These are phyloP conservation scores for Cercophora samala DNA, from an alignment of 495 filamentous ascomycete genomes.

Conservation along the genomic window DNA sequence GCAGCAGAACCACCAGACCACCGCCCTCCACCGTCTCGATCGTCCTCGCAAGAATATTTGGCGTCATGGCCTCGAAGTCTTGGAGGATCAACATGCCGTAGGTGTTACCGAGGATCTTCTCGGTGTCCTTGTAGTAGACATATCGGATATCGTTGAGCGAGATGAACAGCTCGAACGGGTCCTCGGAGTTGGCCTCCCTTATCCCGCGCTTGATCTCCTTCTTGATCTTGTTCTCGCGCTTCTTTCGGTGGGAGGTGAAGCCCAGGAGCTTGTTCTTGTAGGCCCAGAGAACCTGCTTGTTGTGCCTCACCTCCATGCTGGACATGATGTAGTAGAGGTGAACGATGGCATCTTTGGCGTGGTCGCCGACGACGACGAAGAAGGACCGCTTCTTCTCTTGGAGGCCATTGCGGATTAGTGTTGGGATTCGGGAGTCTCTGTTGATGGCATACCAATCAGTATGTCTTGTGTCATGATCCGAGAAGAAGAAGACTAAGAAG, in stretches of 20 bases:
- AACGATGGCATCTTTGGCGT: conserved; percentile 94
- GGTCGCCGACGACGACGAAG: conserved; percentile 94
- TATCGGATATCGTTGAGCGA: conserved; percentile 96
- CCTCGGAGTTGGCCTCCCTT: conserved; percentile 89
- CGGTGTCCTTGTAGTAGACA: conserved; percentile 99
- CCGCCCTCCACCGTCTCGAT: conserved; percentile 98
- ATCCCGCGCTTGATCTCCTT: conserved; percentile 96
- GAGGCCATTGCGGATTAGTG: conserved; percentile 91
- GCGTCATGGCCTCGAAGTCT: conserved; percentile 97
- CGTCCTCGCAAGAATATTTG: conserved; percentile 89
- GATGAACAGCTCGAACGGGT: conserved; percentile 97
- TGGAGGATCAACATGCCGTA: conserved; percentile 98
- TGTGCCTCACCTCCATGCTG: conserved; percentile 83
- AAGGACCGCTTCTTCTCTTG: conserved; percentile 98
- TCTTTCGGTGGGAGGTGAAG: conserved; percentile 90
- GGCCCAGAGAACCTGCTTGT: conserved; percentile 98
- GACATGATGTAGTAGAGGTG: conserved; percentile 93
- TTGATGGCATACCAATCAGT: conserved; percentile 6
- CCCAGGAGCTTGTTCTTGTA: conserved; percentile 97
- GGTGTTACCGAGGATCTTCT: conserved; percentile 97
- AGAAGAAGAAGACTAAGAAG: not conserved
- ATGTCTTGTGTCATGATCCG: no score
- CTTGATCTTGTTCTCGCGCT: conserved; percentile 96
- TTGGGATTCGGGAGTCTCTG: conserved; percentile 90
- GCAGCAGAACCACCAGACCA: conserved; percentile 80